Evolutionary conservation across 2,329 filamentous ascomycete genomes (phyloP), one percentile per base, ranked within the genome.

Genomic region (Ascomycota sp.): DNA sequence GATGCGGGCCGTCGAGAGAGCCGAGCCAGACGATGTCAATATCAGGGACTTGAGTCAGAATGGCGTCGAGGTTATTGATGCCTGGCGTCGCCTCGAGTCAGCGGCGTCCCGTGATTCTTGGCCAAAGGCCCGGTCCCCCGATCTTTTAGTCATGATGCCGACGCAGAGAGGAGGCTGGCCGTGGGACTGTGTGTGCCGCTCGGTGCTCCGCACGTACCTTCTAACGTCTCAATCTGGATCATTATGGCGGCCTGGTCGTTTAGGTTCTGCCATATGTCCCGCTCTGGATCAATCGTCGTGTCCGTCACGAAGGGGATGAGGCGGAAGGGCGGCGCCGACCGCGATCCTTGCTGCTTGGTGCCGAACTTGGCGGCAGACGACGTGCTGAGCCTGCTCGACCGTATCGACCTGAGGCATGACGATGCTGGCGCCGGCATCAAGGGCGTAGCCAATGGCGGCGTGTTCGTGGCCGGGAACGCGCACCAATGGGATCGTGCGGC

Each of bases 11-110:
- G 43, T 63, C 59, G 12, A 63, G 46, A 5, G 40, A 41, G 28
- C 59, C 58, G 2, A 62, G 48, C 57, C 58, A 63, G 11, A 60
- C 56, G 12, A 52, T 41, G 38, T 62, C 59, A 20, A 63, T 57
- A 25, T 60, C 52, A 1, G 55, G 53, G 19, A 50, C 48, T 33
- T 51, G 53, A 10, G 56, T 59, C 20, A 63, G 48, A 32, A 63
- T 61, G 24, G 46, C 55, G 35, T 63, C 58, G n/a, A 63, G 54
- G 39, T 63, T 61, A 30, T 55, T 41, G 33, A 61, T 44, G 26
- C 48, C 58, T 41, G 4, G 4, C 15, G 15, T 17, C 15, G 15
- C 3, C 15, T 17, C 15, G 4, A 17, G 15, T 17, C 15, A 17
- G 15, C 15, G 15, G 15, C 15, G 15, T 17, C 15, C 15, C 15